Evolutionary conservation across 345 rosid genomes (phyloP), one percentile per base, ranked within the genome.

Genomic region (Pelargonium nanum): DNA sequence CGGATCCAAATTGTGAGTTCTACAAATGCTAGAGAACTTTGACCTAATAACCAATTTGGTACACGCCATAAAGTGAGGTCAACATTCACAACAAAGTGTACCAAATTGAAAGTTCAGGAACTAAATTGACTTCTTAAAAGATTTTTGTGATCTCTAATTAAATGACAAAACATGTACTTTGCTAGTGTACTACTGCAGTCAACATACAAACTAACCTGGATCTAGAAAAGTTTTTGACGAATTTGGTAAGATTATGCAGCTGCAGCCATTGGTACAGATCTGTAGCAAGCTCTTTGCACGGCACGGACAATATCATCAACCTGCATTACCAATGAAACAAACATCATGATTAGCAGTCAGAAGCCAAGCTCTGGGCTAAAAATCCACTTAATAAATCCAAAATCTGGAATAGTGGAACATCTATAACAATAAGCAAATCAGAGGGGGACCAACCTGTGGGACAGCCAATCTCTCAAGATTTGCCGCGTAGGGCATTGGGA

Each of bases 401-500:
- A 3, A 50, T 40, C 28, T 17, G 45, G 59, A 26, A 57, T 24
- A 28, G 6, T 17, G 53, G n/a, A n/a, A 60, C 50, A 22, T 19
- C 57, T 26, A 55, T 56, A 53, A 48, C 32, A 62, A 26, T 63
- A 44, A 51, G 10, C 40, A 19, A 12, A 55, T 61, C 5, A 21
- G 55, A 53, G 28, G 55, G 48, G n/a, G 13, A 10, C 12, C 5
- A 22, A 91, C 97, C 92, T 92, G 98, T 56, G 95, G 97, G 60
- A 83, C 77, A 64, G 96, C 93, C 81, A 83, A 45, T 71, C 96
- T 85, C 80, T 92, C 97, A 22, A 89, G 81, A 79, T 89, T 89
- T 21, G 88, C 82, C 10, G 97, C 93, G 40, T 83, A 92, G 24
- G 98, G 96, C 97, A 82, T 87, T 57, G 95, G 95, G 57, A 87